Evolutionary conservation across 1,284 basidiomycete species (phyloP).

Genomic region (Pyrrhoderma noxium): DNA sequence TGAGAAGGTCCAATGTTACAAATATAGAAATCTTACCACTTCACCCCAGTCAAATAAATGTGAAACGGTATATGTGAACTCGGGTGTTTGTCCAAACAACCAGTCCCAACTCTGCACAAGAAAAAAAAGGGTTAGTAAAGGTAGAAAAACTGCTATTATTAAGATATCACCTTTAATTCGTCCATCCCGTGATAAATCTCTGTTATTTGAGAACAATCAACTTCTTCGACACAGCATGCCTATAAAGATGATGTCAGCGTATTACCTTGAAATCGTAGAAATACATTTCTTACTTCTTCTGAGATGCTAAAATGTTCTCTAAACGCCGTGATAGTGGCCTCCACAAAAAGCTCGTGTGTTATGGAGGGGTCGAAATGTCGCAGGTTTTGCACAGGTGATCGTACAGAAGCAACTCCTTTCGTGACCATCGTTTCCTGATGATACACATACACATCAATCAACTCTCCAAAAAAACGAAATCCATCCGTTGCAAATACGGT

Average conservation of each 20-base stretch:
- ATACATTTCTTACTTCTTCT: slow-evolving; percentile 26
- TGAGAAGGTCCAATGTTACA: not conserved
- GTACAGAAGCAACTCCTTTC: slow-evolving; percentile 85
- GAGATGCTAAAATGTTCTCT: slow-evolving; percentile 46
- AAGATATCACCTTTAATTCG: slow-evolving; percentile 56
- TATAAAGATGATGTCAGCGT: no score
- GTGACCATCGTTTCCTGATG: slow-evolving; percentile 53
- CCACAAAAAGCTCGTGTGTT: slow-evolving; percentile 66
- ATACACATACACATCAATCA: not conserved
- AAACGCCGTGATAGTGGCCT: slow-evolving; percentile 71
- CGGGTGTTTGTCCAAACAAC: slow-evolving; percentile 91
- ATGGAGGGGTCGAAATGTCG: slow-evolving; percentile 45
- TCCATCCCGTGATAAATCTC: slow-evolving; percentile 56
- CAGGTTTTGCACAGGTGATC: slow-evolving; percentile 88
- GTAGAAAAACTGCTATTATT: not conserved
- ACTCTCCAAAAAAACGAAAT: not conserved
- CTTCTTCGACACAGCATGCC: slow-evolving; percentile 42
- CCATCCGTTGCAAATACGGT: no score
- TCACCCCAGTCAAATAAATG: slow-evolving; percentile 52
- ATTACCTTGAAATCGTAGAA: no score
- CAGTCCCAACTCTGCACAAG: slow-evolving; percentile 78
- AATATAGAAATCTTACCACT: slow-evolving; percentile 37
- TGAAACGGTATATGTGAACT: slow-evolving; percentile 65
- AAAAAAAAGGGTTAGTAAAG: slow-evolving; percentile 7
- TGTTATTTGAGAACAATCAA: slow-evolving; percentile 34